Evolutionary conservation across 371 early-diverging fungal species (phyloP), one percentile per base, ranked within the genome.

Genomic region (Syncephalis plumigaleata): DNA sequence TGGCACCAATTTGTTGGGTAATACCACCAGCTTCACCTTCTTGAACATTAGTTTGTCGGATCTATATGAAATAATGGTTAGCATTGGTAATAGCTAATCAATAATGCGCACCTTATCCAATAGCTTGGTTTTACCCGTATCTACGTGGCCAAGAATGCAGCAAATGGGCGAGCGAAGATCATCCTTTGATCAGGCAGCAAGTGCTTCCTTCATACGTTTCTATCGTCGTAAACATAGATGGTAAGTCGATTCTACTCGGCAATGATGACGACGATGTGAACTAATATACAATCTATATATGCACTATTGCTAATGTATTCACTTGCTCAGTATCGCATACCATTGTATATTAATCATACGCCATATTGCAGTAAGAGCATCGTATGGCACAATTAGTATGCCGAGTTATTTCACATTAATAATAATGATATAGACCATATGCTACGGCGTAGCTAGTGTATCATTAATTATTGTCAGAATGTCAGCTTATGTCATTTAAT

Each of bases 1-100:
- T 99, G 25, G 99, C 99, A 67, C 99, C 99, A 54, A 99, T 99
- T 63, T 99, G 99, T 68, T 99, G 99, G 24, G 99, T 99, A 63
- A 99, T 99, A 66, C 99, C 99, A 58, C 99, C 99, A 45, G 98
- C 99, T 81, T 99, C 99, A 52, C 91, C 90, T 54, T 91, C 99
- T 69, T 99, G 99, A 18, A 99, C 99, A 66, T 98, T 96, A 39
- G 98, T 98, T 62, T 99, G 98, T 53, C 99, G 82, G 64, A 99
- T 88, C 76, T 31, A 31, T 31, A 7, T n/a, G n/a, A 31, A 7
- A 31, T 31, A 31, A 11, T 31, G 31, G 4, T 31, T 7, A 31
- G 4, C 11, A 31, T 7, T 4, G 31, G 31, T 31, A 31, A 31
- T 11, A 7, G 11, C 11, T 31, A 31, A 31, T 7, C 4, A 31